Evolutionary conservation across 306 rosid species (phyloP).

Genomic region (Sechiopsis laciniata): DNA sequence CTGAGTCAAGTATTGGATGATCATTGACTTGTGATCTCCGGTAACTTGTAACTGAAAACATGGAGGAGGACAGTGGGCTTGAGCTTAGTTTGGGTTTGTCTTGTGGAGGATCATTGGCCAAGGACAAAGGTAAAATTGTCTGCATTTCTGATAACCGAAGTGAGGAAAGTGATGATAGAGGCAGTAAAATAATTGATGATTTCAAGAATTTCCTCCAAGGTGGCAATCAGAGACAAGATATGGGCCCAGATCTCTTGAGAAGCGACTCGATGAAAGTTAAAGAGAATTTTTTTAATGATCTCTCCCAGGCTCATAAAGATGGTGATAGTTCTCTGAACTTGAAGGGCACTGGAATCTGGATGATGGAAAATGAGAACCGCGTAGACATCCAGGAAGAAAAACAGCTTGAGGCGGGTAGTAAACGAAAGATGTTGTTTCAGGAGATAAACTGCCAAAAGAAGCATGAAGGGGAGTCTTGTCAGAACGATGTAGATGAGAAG

Average conservation of each 20-base stretch:
- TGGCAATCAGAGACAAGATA: constrained; percentile 59
- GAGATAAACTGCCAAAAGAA: constrained; percentile 14
- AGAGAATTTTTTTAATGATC: constrained; percentile 78
- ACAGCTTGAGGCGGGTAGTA: constrained; percentile 45
- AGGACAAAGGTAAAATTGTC: constrained; percentile 64
- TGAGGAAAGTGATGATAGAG: constrained; percentile 67
- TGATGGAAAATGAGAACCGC: constrained; percentile 36
- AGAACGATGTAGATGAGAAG: not conserved
- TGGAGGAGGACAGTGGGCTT: constrained; percentile 91
- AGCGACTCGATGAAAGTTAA: constrained; percentile 49
- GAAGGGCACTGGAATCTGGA: constrained; percentile 62
- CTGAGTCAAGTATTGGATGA: constrained; percentile 11
- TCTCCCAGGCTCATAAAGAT: constrained; percentile 55
- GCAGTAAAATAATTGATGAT: constrained; percentile 66
- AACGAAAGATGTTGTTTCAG: constrained; percentile 38
- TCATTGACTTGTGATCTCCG: not conserved
- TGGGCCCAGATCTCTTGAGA: constrained; percentile 40
- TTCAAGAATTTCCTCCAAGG: constrained; percentile 44
- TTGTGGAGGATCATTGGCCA: constrained; percentile 72
- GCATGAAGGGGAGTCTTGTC: constrained; percentile 12
- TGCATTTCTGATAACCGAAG: constrained; percentile 46
- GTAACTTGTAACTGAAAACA: constrained; percentile 19
- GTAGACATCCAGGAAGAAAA: constrained; percentile 58
- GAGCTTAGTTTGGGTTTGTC: constrained; percentile 95
- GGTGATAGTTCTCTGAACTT: constrained; percentile 46